phyloP scores from a whole-genome alignment of 345 rosid genomes.

The Populus euphratica region DNA sequence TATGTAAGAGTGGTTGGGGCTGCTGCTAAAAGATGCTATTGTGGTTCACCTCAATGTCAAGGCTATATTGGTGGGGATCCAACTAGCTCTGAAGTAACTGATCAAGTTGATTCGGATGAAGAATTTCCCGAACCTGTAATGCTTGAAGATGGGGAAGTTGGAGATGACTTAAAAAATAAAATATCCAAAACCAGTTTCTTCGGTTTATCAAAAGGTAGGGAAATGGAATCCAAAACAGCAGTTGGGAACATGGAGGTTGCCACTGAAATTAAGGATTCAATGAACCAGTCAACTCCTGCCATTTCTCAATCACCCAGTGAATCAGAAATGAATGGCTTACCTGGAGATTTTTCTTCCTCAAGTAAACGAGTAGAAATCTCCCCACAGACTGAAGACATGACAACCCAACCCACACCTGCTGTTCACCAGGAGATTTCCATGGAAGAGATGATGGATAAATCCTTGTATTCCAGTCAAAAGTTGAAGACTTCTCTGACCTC shows the following conservation, averaged over 20 bases:
- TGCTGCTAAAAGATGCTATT: slow-evolving; percentile 94
- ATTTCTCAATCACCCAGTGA: slow-evolving; percentile 26
- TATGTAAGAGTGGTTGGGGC: slow-evolving; percentile 98
- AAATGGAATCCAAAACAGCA: slow-evolving; percentile 7
- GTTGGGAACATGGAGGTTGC: slow-evolving; percentile 23
- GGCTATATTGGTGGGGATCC: slow-evolving; percentile 99
- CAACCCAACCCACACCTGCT: slow-evolving; percentile 24
- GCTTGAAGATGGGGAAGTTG: slow-evolving; percentile 61
- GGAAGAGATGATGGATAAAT: slow-evolving; percentile 35
- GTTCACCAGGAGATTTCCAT: slow-evolving; percentile 35
- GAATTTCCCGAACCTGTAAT: slow-evolving; percentile 92
- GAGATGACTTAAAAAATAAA: slow-evolving; percentile 33
- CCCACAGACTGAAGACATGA: slow-evolving; percentile 25
- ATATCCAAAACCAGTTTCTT: slow-evolving; percentile 30
- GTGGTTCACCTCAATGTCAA: slow-evolving; percentile 80
- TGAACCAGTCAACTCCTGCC: slow-evolving; percentile 32
- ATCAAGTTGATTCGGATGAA: slow-evolving; percentile 97
- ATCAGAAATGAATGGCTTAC: slow-evolving; percentile 32
- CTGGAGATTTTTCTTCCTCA: slow-evolving; percentile 26
- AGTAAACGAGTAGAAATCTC: slow-evolving; percentile 30
- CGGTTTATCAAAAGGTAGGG: slow-evolving; percentile 24
- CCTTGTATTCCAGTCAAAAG: slow-evolving; percentile 12
- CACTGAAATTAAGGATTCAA: slow-evolving; percentile 26
- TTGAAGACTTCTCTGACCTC: slow-evolving; percentile 27
- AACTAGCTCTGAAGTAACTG: slow-evolving; percentile 61